A percentile compares a stretch with the other conserved stretches of the same genome.
Conservation (phyloP, 805 yeast genomes). For the Candida chilensis region DNA sequence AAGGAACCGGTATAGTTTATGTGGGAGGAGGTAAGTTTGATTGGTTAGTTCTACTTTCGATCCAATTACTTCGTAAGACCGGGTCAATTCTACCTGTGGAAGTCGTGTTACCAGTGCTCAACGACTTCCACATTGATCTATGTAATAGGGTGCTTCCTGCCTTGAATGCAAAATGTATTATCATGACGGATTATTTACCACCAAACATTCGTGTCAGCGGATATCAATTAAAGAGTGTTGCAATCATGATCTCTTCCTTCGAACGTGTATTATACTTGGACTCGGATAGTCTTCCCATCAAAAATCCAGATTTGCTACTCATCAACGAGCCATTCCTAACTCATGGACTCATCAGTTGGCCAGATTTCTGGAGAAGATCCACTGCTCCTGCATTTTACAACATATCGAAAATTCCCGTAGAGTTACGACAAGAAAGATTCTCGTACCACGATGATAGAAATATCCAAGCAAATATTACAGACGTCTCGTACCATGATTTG, state of each 20-base stretch:
- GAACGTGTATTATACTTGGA: constrained; percentile 23
- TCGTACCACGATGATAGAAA: constrained; percentile 17
- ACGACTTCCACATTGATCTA: constrained; percentile 21
- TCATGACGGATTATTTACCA: constrained; percentile 22
- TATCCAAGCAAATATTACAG: constrained; percentile 2
- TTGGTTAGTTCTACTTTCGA: constrained; percentile 21
- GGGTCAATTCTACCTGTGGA: constrained; percentile 27
- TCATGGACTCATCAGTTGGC: constrained; percentile 24
- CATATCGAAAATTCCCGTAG: constrained; percentile 16
- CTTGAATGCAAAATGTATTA: constrained; percentile 21
- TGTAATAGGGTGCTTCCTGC: constrained; percentile 20
- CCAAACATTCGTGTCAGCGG: constrained; percentile 12
- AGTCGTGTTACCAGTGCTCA: constrained; percentile 19
- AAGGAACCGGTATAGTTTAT: constrained; percentile 29
- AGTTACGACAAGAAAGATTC: constrained; percentile 10
- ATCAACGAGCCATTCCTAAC: constrained; percentile 19
- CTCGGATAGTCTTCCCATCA: constrained; percentile 25
- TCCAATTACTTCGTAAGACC: constrained; percentile 18
- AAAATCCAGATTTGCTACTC: constrained; percentile 24
- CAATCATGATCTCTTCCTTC: constrained; percentile 24
- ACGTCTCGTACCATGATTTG: constrained; percentile 15
- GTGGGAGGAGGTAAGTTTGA: constrained; percentile 26
- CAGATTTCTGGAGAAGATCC: constrained; percentile 30
- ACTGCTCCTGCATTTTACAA: constrained; percentile 26
- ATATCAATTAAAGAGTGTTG: constrained; percentile 25